phyloP scores from a whole-genome alignment of 2,329 filamentous ascomycete genomes.

The Cladobotryum protrusum region DNA sequence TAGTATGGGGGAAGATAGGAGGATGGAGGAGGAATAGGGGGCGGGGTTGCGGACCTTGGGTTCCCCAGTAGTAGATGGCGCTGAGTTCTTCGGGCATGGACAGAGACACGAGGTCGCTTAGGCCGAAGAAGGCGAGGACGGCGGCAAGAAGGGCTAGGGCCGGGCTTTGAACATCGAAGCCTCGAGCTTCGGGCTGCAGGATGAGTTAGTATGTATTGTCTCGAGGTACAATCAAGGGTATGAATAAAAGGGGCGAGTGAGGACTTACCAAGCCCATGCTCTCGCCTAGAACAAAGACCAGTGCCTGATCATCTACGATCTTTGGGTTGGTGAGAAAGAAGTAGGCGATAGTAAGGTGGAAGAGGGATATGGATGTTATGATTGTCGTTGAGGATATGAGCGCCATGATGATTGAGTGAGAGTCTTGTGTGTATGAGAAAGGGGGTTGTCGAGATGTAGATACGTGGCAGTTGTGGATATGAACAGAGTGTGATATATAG shows the following conservation, averaged over 20 bases:
- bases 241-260: background rate
- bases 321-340: slow-evolving; percentile 73
- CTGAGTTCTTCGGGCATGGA: slow-evolving; percentile 62
- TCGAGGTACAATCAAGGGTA: background rate
- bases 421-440: background rate
- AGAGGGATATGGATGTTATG: slow-evolving; percentile 73
- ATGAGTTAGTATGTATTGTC: background rate
- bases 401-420: slow-evolving; percentile 53
- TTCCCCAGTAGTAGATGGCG: slow-evolving; percentile 58
- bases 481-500: no score
- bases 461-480: slow-evolving; percentile 1
- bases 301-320: slow-evolving; percentile 67
- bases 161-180: slow-evolving; percentile 64
- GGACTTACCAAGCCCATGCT: slow-evolving; percentile 69
- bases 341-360: slow-evolving; percentile 77
- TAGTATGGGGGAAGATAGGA: slow-evolving; percentile 1
- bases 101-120: slow-evolving; percentile 60
- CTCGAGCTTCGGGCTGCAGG: slow-evolving; percentile 55
- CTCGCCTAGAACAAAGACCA: slow-evolving; percentile 77
- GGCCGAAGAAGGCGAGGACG: slow-evolving; percentile 54
- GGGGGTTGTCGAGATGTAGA: background rate
- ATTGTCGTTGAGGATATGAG: slow-evolving; percentile 75
- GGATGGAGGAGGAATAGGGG: slow-evolving; percentile 25
- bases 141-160: slow-evolving; percentile 67
- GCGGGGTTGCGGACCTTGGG: slow-evolving; percentile 53